These are phyloP conservation scores for Phytophthora pistaciae DNA, from an alignment of 352 stramenopile species.

Conservation along the genomic window DNA sequence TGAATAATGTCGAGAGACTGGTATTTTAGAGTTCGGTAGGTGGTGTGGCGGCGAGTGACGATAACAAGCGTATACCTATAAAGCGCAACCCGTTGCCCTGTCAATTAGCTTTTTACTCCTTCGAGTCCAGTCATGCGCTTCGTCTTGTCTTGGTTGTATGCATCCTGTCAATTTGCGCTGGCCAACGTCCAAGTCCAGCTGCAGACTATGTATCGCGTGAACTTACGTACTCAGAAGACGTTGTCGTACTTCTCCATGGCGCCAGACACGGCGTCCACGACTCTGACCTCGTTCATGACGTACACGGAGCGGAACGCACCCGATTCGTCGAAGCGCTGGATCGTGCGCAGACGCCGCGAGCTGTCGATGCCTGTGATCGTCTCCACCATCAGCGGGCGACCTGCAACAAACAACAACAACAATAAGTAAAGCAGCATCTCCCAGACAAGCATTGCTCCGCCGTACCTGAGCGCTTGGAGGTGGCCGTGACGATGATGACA, in stretches of 20 bases:
- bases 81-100: neutral
- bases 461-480: conserved; percentile 83
- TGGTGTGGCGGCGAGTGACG: neutral
- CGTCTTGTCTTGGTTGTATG: neutral
- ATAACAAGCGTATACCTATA: neutral
- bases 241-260: conserved; percentile 91
- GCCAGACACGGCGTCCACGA: conserved; percentile 87
- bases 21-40: neutral
- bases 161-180: neutral
- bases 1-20: conserved; percentile 1
- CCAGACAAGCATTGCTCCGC: neutral
- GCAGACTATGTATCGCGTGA: neutral
- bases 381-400: conserved; percentile 83
- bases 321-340: conserved; percentile 89
- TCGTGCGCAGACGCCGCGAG: conserved; percentile 80
- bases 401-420: conserved; percentile 31
- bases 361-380: conserved; percentile 87
- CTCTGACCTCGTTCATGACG: conserved; percentile 88
- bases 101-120: neutral
- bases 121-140: too few species aligned
- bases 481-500: conserved; percentile 87
- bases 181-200: neutral
- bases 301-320: conserved; percentile 89
- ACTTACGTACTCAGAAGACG: conserved; percentile 60
- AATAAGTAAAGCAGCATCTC: conserved; percentile 1